Evolutionary conservation across 805 yeast genomes (phyloP).

Genomic region (Nakazawaea ernobii): DNA sequence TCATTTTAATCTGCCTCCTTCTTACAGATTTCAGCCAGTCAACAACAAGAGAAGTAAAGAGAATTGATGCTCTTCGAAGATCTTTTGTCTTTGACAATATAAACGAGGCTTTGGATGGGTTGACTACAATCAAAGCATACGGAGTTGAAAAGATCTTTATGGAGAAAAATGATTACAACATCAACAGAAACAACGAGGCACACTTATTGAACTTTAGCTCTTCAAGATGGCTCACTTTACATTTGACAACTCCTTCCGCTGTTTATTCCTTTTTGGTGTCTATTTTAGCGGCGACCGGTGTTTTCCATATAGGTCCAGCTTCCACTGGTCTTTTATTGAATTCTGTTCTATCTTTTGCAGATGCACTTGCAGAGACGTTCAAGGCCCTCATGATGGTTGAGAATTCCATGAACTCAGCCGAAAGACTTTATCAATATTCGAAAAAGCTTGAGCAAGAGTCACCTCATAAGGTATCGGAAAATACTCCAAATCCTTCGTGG

Average conservation of each 20-base stretch:
- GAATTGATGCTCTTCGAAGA: conserved; percentile 45
- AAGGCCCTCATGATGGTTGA: conserved; percentile 43
- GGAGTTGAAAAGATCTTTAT: conserved; percentile 26
- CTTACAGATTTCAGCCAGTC: conserved; percentile 45
- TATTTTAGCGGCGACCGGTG: conserved; percentile 53
- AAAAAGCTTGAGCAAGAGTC: conserved; percentile 55
- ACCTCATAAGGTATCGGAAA: conserved; percentile 33
- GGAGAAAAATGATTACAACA: conserved; percentile 27
- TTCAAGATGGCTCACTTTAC: conserved; percentile 61
- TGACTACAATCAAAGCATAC: conserved; percentile 42
- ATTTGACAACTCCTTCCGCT: conserved; percentile 43
- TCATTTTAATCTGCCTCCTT: conserved; percentile 34
- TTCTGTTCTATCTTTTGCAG: conserved; percentile 57
- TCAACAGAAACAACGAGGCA: conserved; percentile 39
- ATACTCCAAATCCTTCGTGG: conserved; percentile 51
- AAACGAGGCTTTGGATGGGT: conserved; percentile 42
- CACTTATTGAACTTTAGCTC: conserved; percentile 42
- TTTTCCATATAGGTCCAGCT: conserved; percentile 50
- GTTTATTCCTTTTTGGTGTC: conserved; percentile 42
- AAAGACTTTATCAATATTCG: conserved; percentile 58
- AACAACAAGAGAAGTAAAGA: conserved; percentile 43
- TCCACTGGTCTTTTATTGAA: conserved; percentile 59
- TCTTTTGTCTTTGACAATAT: conserved; percentile 46
- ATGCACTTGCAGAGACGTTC: conserved; percentile 42
- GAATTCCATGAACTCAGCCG: conserved; percentile 55